A percentile compares a stretch with the other conserved stretches of the same genome.
Conservation (phyloP, 2,329 filamentous ascomycete genomes). For the Cladosporium halotolerans region DNA sequence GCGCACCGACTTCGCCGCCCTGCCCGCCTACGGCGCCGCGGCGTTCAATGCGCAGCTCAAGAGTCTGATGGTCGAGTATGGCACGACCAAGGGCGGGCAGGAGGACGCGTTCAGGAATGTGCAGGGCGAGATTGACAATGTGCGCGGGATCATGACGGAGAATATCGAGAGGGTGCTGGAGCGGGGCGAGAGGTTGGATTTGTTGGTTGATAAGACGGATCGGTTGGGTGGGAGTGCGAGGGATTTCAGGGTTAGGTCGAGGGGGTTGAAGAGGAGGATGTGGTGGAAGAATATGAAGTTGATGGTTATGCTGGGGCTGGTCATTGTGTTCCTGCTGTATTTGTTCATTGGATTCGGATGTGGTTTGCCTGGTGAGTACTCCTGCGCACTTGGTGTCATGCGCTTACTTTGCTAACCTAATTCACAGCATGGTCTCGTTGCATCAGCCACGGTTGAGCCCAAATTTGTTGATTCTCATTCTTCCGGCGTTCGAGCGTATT, state of each 20-base stretch:
- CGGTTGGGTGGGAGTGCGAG: constrained; percentile 77
- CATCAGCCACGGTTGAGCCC: constrained; percentile 14
- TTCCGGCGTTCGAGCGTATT: constrained; percentile 6
- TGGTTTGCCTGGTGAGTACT: constrained; percentile 53
- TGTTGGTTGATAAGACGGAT: constrained; percentile 95
- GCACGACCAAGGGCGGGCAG: constrained; percentile 66
- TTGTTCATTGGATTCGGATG: constrained; percentile 67
- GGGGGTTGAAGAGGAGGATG: constrained; percentile 85
- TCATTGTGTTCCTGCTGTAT: constrained; percentile 66
- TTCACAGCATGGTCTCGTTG: constrained; percentile 23
- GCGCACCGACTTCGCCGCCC: constrained; percentile 63
- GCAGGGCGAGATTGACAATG: constrained; percentile 85
- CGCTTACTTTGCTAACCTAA: neutral
- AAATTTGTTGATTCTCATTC: neutral
- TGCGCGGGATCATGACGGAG: constrained; percentile 86
- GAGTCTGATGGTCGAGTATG: constrained; percentile 74
- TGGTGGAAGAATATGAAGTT: constrained; percentile 99
- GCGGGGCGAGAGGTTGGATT: constrained; percentile 84
- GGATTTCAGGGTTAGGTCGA: constrained; percentile 83
- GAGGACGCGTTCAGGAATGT: constrained; percentile 77
- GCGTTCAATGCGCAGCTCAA: constrained; percentile 78
- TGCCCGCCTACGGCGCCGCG: constrained; percentile 86
- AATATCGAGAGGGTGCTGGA: constrained; percentile 88
- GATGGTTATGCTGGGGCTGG: constrained; percentile 71
- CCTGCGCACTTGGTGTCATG: no score